Conservation (phyloP, 768 basidiomycete species). For the Tricholoma sp. region DNA sequence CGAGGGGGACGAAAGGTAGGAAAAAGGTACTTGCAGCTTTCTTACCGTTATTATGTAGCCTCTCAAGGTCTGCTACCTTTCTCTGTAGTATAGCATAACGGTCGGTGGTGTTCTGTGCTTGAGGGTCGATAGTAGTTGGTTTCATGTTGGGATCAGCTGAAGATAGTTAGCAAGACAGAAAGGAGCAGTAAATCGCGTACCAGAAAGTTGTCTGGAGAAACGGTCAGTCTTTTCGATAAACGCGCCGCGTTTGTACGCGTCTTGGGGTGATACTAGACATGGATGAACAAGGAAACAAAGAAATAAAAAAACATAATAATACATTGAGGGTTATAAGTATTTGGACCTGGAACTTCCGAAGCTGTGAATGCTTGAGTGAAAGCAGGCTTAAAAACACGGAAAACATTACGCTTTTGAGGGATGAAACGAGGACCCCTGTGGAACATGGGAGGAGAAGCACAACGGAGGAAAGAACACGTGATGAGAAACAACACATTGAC, state of each 20-base stretch:
- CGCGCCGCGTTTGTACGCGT: slow-evolving; percentile 52
- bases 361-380: slow-evolving; percentile 20
- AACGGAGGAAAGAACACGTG: not conserved
- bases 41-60: slow-evolving; percentile 60
- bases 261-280: slow-evolving; percentile 37
- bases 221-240: slow-evolving; percentile 54
- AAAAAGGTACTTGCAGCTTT: slow-evolving; percentile 41
- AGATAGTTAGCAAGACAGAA: not conserved
- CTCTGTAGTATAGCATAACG: slow-evolving; percentile 52
- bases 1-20: not conserved
- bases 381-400: not conserved
- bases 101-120: slow-evolving; percentile 26
- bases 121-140: slow-evolving; percentile 15
- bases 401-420: slow-evolving; percentile 29
- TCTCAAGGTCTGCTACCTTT: slow-evolving; percentile 62
- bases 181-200: slow-evolving; percentile 23
- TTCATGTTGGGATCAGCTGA: slow-evolving; percentile 19
- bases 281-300: not conserved
- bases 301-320: not conserved
- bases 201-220: slow-evolving; percentile 39
- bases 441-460: slow-evolving; percentile 30
- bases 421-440: slow-evolving; percentile 44
- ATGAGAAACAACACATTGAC: slow-evolving; percentile 7
- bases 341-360: slow-evolving; percentile 50
- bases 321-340: slow-evolving; percentile 43